Conservation (phyloP, 306 rosid genomes). For the Pterocarpus santalinus region DNA sequence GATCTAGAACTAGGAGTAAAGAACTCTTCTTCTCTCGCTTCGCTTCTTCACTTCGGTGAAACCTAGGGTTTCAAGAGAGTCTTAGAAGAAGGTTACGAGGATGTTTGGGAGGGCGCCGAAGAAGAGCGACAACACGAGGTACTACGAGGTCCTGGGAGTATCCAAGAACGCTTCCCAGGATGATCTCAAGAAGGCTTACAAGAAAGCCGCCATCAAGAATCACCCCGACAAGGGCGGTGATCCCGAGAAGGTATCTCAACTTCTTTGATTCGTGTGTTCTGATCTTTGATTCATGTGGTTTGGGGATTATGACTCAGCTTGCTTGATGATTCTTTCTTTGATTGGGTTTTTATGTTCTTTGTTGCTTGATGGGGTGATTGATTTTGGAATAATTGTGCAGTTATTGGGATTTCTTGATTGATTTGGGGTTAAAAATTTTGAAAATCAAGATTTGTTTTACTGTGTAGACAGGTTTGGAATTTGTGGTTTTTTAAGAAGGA, state of each 20-base stretch:
- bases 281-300: background rate
- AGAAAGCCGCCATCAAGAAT: constrained; percentile 86
- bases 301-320: background rate
- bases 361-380: background rate
- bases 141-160: constrained; percentile 81
- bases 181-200: constrained; percentile 89
- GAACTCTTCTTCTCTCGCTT: background rate
- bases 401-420: background rate
- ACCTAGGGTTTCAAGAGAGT: background rate
- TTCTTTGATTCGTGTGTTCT: background rate
- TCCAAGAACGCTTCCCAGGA: constrained; percentile 79
- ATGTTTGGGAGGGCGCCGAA: constrained; percentile 85
- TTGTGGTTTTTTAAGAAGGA: background rate
- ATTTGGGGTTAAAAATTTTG: background rate
- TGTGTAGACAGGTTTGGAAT: background rate
- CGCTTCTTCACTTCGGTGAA: background rate
- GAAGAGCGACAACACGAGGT: constrained; percentile 78
- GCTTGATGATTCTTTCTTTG: too few relatives aligned
- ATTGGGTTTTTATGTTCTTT: too few relatives aligned
- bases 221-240: constrained; percentile 96
- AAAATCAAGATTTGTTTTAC: background rate
- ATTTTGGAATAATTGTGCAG: background rate
- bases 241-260: constrained; percentile 73
- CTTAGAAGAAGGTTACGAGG: constrained; percentile 9
- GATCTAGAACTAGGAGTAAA: background rate